Evolutionary conservation across 176 grass and related monocot genomes (phyloP), one percentile per base, ranked within the genome.

Genomic region (Pharus latifolius): DNA sequence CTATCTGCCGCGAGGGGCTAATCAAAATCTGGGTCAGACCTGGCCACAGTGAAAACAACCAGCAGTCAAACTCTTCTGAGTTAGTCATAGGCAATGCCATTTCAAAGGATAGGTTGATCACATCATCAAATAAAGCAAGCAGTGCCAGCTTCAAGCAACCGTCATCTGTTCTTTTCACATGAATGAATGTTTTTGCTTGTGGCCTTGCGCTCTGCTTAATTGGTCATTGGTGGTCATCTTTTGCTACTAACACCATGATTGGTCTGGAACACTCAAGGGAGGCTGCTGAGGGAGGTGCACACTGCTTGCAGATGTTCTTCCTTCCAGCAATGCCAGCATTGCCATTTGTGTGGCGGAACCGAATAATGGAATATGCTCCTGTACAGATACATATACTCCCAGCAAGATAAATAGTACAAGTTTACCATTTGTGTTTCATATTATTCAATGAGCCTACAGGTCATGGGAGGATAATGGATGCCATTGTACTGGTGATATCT

Each of bases 11-110:
- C 2, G 96, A 95, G 71, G 96, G 87, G 14, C 82, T 91, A 48
- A 82, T 99, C 50, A 94, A 88, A 83, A 94, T 94, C 49, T 99
- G 95, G 95, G 67, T 59, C 23, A 85, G 96, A 61, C 82, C 90
- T 3, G 58, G 40, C 23, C 69, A 91, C 25, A 37, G 27, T 38
- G 78, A 94, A 62, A 77, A 77, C 32, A 83, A 75, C 32, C 64
- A 78, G 5, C 83, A 79, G 18, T 63, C 74, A 30, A 87, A 81
- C 68, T 86, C 90, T 44, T 82, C 81, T 1, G 90, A 99, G 34
- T 59, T 81, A 17, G 69, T 69, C 47, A 31, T 86, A 63, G 38
- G 82, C 26, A 65, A 30, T 48, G 11, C 67, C 48, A 49, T 67
- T 55, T 44, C 69, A 7, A 94, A 88, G 78, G 95, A 94, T 68